Evolutionary conservation across 2,329 filamentous ascomycete genomes (phyloP), one percentile per base, ranked within the genome.

Genomic region (Sporothrix dimorphospora): DNA sequence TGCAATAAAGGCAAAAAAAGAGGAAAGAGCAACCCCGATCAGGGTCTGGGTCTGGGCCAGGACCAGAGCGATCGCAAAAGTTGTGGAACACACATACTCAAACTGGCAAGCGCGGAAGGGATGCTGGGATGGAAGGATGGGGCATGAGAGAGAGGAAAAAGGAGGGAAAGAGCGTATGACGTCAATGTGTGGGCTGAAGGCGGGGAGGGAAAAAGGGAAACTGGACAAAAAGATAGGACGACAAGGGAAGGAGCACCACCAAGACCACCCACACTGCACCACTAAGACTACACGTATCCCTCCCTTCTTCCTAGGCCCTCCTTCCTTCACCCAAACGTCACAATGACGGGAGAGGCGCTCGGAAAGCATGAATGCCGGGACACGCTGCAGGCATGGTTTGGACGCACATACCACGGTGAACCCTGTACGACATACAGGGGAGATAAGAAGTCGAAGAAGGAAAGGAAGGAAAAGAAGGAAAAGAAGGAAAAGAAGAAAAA

Each of bases 91-190:
- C 38, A 63, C 59, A 42, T 27, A 45, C 59, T 63, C 14, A 68
- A 68, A 53, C 45, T 21, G 65, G 65, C 65, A 68, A 68, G 65
- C 30, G 65, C 65, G 65, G 42, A 49, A 49, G 40, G n/a, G 57
- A 30, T 49, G 42, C 24, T n/a, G 42, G 24, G 63, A 49, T n/a
- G 45, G 63, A 47, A 14, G 63, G 38, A 38, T 45, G 55, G 47
- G 45, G 30, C 59, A 42, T 42, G 59, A 27, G n/a, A 14, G 45
- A 45, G 14, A 34, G n/a, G 42, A n/a, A n/a, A n/a, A n/a, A 27
- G 24, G 19, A 49, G 21, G 24, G 42, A 51, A 16, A 67, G 42
- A 27, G 27, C 45, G 21, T 21, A 67, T 67, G 65, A 67, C 65
- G 65, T 67, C 65, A 67, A 38, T 3, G 1, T 30, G 24, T 49